Conservation (phyloP, 148 eudicot genomes). For the Chenopodium formosanum region DNA sequence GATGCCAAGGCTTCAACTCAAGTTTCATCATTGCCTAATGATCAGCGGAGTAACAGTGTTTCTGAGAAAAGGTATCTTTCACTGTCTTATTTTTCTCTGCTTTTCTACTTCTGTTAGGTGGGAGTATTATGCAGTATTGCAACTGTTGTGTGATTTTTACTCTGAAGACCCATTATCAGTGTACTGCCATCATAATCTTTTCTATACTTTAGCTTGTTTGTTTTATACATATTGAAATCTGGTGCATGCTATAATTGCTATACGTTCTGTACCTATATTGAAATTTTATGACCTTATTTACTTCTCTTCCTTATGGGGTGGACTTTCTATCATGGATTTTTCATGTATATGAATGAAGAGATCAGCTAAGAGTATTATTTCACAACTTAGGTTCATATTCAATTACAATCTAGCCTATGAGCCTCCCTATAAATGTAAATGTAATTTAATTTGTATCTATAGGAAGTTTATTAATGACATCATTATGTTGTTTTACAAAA, state of each 20-base stretch:
- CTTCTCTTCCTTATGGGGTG: not conserved
- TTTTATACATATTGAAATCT: not conserved
- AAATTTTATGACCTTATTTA: not conserved
- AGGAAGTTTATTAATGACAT: too few relatives aligned
- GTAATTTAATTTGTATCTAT: too few relatives aligned
- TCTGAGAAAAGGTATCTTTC: slow-evolving; percentile 51
- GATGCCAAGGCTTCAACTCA: slow-evolving; percentile 42
- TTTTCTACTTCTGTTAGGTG: not conserved
- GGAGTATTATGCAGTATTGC: not conserved
- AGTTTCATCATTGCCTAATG: slow-evolving; percentile 37
- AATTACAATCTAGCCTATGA: not conserved
- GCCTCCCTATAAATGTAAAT: not conserved
- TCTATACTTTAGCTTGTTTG: not conserved
- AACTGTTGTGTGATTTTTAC: not conserved
- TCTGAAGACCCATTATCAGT: not conserved
- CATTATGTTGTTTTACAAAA: too few relatives aligned
- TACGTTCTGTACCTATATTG: not conserved
- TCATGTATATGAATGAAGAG: not conserved
- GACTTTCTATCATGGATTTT: not conserved
- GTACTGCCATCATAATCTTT: not conserved
- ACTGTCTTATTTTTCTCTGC: not conserved
- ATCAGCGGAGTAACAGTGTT: slow-evolving; percentile 28
- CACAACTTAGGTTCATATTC: not conserved
- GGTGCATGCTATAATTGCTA: not conserved
- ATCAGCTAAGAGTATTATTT: not conserved